These are phyloP conservation scores for Acanthamoeba triangularis DNA, from an alignment of 208 protist species.

Conservation along the genomic window DNA sequence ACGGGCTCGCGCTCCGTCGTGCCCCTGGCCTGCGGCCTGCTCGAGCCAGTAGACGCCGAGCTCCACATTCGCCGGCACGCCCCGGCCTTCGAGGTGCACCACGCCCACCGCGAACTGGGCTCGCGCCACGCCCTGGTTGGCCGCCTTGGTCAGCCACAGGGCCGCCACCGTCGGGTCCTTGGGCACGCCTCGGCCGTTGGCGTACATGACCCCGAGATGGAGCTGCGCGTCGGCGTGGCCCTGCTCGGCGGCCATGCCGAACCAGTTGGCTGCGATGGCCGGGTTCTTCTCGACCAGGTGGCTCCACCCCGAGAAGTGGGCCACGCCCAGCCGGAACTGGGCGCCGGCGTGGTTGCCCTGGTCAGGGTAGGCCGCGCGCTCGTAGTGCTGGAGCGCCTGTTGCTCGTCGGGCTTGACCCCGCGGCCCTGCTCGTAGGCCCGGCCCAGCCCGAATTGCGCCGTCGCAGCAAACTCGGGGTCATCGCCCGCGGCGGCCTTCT, in stretches of 20 bases:
- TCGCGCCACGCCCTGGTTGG: background rate
- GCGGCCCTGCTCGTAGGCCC: conserved; percentile 3
- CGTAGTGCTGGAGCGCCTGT: conserved; percentile 21
- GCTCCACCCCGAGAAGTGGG: conserved; percentile 37
- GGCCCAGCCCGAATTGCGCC: conserved; percentile 49
- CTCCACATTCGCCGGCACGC: background rate
- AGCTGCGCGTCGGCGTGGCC: conserved; percentile 77
- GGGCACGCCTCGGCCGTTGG: conserved; percentile 48
- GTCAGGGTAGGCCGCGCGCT: background rate
- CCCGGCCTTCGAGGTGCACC: background rate
- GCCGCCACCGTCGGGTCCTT: conserved; percentile 58
- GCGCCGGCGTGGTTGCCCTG: background rate
- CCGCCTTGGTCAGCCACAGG: background rate
- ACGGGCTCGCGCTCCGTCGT: background rate
- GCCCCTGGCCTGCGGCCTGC: background rate
- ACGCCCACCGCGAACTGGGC: background rate
- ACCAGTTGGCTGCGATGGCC: background rate
- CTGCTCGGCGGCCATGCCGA: conserved; percentile 49
- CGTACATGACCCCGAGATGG: conserved; percentile 58
- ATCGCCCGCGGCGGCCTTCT: conserved; percentile 23
- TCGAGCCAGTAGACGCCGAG: background rate
- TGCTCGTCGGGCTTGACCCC: background rate
- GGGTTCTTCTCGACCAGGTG: background rate
- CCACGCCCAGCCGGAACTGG: conserved; percentile 16
- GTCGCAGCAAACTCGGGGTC: background rate